Conservation (phyloP, 2,329 filamentous ascomycete genomes). For the Epichloe sibirici region DNA sequence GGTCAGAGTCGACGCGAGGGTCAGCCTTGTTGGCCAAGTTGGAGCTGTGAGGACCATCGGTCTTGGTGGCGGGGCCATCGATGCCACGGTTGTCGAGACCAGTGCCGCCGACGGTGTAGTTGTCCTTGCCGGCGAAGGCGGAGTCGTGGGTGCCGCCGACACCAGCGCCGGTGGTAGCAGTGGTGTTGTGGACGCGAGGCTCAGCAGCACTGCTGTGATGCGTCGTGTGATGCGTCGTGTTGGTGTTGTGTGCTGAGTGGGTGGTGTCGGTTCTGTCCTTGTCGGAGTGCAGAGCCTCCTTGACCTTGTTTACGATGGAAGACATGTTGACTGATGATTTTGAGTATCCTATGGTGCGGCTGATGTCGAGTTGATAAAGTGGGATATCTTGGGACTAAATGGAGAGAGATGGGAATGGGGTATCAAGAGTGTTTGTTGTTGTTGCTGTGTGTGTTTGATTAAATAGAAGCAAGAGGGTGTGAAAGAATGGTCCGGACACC, state of each 20-base stretch:
- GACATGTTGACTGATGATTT: constrained; percentile 30
- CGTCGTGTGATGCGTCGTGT: not conserved
- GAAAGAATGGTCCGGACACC: not conserved
- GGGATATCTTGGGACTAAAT: constrained; percentile 3
- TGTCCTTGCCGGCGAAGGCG: constrained; percentile 28
- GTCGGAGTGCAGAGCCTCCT: constrained; percentile 39
- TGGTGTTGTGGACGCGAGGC: constrained; percentile 29
- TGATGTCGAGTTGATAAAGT: not conserved
- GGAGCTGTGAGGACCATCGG: constrained; percentile 34
- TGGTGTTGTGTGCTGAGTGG: not conserved
- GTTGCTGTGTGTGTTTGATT: not conserved
- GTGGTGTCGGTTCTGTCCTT: constrained; percentile 15
- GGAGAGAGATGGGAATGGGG: not conserved
- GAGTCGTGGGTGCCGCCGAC: constrained; percentile 10
- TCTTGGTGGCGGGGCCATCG: constrained; percentile 16
- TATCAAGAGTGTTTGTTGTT: not conserved
- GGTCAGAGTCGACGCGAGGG: constrained; percentile 42
- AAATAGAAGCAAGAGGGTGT: not conserved
- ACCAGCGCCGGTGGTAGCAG: constrained; percentile 8
- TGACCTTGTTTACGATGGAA: constrained; percentile 46
- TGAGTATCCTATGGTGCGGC: not conserved
- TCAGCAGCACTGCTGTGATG: constrained; percentile 31
- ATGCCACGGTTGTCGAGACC: constrained; percentile 6
- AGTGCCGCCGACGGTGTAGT: constrained; percentile 22
- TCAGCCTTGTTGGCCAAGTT: constrained; percentile 38